phyloP scores from a whole-genome alignment of 352 stramenopile species.

The Nothophytophthora sp. region DNA sequence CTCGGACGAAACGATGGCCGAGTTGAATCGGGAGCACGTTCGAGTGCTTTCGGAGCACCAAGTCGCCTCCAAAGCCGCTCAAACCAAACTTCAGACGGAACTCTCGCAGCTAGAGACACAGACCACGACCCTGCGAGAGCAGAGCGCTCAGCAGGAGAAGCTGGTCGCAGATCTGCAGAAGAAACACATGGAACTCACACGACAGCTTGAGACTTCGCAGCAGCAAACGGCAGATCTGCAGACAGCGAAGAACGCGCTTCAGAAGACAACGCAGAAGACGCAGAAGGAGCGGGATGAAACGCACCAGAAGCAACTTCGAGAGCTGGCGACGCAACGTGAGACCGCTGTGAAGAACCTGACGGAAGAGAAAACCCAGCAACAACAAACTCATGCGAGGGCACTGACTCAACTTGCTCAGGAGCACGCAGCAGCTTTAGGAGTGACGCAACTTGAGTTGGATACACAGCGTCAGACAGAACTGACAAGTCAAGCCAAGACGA shows the following conservation, averaged over 20 bases:
- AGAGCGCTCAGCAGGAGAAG: constrained; percentile 10
- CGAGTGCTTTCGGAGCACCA: constrained; percentile 17
- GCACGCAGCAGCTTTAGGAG: constrained; percentile 17
- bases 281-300: constrained; percentile 49
- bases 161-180: constrained; percentile 15
- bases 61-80: constrained; percentile 11
- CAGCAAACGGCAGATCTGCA: constrained; percentile 30
- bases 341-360: constrained; percentile 10
- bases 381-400: constrained; percentile 16
- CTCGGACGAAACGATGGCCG: constrained; percentile 24
- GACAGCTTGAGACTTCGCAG: constrained; percentile 22
- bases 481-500: constrained; percentile 10
- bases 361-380: constrained; percentile 23
- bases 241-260: constrained; percentile 28
- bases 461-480: constrained; percentile 18
- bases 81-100: constrained; percentile 14
- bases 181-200: constrained; percentile 15
- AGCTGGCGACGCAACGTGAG: constrained; percentile 30
- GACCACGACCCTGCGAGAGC: constrained; percentile 19
- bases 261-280: constrained; percentile 24
- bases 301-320: constrained; percentile 39
- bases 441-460: constrained; percentile 24
- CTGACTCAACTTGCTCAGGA: constrained; percentile 19
- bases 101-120: constrained; percentile 15
- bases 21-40: constrained; percentile 26